Evolutionary conservation across 2,329 filamentous ascomycete genomes (phyloP), one percentile per base, ranked within the genome.

Genomic region (Alternaria alternata): DNA sequence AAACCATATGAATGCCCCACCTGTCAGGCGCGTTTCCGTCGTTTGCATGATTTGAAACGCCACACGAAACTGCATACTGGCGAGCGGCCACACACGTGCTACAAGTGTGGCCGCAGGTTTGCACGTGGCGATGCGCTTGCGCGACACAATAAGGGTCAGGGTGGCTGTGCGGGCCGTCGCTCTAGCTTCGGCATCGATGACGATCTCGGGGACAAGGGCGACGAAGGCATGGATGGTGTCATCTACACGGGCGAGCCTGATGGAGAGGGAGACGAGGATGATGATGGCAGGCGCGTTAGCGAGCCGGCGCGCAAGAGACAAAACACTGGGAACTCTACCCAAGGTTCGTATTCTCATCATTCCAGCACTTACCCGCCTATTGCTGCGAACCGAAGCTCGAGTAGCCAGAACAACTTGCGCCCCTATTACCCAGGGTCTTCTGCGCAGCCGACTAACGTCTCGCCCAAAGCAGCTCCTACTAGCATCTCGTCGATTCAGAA

Each of bases 61-160:
- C 95, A 99, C 77, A 93, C 91, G 66, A 99, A 99, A 80, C 86
- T 99, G 22, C 95, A 99, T 75, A 98, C 94, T 0, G 95, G 95
- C 56, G 95, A 99, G 81, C 90, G 96, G 73, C 94, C 94, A 12
- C 95, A 99, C 72, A 91, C 95, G 9, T 99, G 95, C 73, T 91
- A 92, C 41, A 97, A 96, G 77, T 99, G 95, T 77, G 93, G 96
- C 67, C 88, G 95, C 63, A 92, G 94, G 68, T 99, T 99, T 80
- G 95, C 95, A 44, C 90, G 95, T 66, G 95, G 95, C 12, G 95
- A 99, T 83, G 95, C 95, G 26, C 82, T 99, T 54, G 95, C 95
- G 44, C 88, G 95, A 61, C 95, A 99, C 77, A 96, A 92, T 76
- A 98, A 98, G 80, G 95, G 95, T 34, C 91, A 94, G 54, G 95